Percentiles rank a stretch among this genome's conserved stretches.
Conservation (phyloP, 805 yeast genomes). For the Komagataella populi region DNA sequence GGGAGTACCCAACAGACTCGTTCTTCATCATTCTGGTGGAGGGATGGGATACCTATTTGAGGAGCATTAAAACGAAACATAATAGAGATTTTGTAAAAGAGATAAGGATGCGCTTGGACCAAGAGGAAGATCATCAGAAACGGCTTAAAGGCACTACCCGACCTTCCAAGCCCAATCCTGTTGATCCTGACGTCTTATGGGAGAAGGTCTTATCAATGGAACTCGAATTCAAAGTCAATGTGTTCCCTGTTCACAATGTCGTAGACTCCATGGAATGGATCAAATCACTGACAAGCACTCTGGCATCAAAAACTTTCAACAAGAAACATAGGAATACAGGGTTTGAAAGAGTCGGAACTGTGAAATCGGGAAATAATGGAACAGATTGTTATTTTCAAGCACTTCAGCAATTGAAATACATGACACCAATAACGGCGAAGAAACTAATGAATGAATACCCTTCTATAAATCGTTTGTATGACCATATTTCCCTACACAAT, state of each 20-base stretch:
- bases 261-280: slow-evolving; percentile 39
- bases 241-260: slow-evolving; percentile 33
- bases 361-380: slow-evolving; percentile 38
- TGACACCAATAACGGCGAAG: slow-evolving; percentile 39
- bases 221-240: slow-evolving; percentile 29
- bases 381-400: slow-evolving; percentile 33
- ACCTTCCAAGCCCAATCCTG: neutral
- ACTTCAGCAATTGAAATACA: slow-evolving; percentile 39
- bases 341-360: slow-evolving; percentile 38
- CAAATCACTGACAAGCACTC: slow-evolving; percentile 41
- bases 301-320: slow-evolving; percentile 40
- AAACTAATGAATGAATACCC: slow-evolving; percentile 26
- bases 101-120: slow-evolving; percentile 17
- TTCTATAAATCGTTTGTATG: slow-evolving; percentile 16
- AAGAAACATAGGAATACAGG: slow-evolving; percentile 38
- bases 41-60: slow-evolving; percentile 32
- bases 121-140: neutral
- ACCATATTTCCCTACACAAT: neutral
- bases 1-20: slow-evolving; percentile 11
- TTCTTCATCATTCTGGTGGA: slow-evolving; percentile 30
- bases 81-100: slow-evolving; percentile 28
- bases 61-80: slow-evolving; percentile 27
- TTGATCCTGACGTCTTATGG: neutral
- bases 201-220: slow-evolving; percentile 20
- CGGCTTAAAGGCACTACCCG: neutral